Conservation (phyloP, 306 rosid genomes). For the Dryas drummondii region DNA sequence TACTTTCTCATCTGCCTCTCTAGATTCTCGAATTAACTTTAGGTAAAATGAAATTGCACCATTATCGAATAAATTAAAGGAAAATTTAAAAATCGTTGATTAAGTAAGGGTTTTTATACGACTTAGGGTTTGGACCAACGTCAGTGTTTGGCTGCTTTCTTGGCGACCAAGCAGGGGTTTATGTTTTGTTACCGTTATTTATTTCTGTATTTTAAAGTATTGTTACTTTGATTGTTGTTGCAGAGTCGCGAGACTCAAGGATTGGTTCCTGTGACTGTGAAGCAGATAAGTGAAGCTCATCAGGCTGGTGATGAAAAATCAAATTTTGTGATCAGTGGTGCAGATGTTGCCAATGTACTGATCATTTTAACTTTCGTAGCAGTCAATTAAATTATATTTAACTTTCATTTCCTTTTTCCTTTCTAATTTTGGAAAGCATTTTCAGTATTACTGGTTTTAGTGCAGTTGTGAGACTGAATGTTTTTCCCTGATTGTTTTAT, state of each 20-base stretch:
- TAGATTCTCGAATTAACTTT: constrained; percentile 6
- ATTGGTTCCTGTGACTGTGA: constrained; percentile 80
- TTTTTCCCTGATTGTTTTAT: no score
- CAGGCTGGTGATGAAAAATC: constrained; percentile 89
- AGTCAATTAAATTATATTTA: no score
- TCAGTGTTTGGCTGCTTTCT: not conserved
- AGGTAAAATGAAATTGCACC: not conserved
- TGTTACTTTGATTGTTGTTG: not conserved
- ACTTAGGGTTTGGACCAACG: not conserved
- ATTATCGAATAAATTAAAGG: no score
- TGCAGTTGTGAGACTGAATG: no score
- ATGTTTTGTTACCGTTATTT: not conserved
- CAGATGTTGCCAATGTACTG: constrained; percentile 70
- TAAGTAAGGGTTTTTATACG: not conserved
- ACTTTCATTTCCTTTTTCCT: no score
- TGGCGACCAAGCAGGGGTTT: constrained; percentile 6
- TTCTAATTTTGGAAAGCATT: no score
- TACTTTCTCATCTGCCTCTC: not conserved
- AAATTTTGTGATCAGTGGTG: constrained; percentile 65
- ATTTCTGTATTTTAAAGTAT: not conserved
- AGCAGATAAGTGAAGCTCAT: constrained; percentile 80
- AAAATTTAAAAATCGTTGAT: no score
- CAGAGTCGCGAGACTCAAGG: constrained; percentile 75
- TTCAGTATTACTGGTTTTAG: no score
- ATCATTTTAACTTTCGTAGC: not conserved